phyloP scores from a whole-genome alignment of 164 flowering plant genomes.

The Platanus orientalis region DNA sequence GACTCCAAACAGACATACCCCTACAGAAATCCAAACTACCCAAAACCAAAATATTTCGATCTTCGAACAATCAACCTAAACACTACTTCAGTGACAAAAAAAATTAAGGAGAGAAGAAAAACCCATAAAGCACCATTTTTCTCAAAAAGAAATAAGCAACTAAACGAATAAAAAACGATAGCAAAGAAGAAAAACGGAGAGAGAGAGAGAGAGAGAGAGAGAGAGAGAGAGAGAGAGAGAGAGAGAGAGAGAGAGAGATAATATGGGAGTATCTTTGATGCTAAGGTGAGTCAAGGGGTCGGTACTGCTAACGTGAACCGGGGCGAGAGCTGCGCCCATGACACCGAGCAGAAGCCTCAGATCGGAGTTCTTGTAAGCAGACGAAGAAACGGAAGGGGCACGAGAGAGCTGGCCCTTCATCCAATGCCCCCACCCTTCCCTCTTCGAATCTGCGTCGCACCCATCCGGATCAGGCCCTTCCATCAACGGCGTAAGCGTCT shows the following conservation, averaged over 20 bases:
- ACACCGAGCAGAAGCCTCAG: conserved; percentile 67
- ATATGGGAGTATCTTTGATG: conserved; percentile 67
- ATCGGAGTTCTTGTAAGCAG: conserved; percentile 52
- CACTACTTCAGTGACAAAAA: not conserved
- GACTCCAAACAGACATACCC: not conserved
- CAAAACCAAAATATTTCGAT: no score
- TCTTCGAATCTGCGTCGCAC: conserved; percentile 38
- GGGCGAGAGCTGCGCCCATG: conserved; percentile 74
- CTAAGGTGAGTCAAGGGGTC: conserved; percentile 62
- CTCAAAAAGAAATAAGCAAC: no score
- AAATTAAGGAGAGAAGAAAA: not conserved
- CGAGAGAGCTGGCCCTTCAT: conserved; percentile 70
- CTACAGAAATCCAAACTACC: not conserved
- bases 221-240: conserved; percentile 47
- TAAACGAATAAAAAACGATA: no score
- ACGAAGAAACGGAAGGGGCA: conserved; percentile 53
- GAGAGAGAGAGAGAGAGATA: no score
- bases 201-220: not conserved
- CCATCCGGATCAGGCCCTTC: conserved; percentile 84
- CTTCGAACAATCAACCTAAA: no score
- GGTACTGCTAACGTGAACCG: conserved; percentile 50
- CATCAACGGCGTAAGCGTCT: conserved; percentile 71
- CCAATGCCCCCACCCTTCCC: conserved; percentile 82
- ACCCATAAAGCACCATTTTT: not conserved
- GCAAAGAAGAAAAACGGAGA: not conserved